Evolutionary conservation across 148 eudicot species (phyloP), one percentile per base, ranked within the genome.

Genomic region (Arctostaphylos glauca): DNA sequence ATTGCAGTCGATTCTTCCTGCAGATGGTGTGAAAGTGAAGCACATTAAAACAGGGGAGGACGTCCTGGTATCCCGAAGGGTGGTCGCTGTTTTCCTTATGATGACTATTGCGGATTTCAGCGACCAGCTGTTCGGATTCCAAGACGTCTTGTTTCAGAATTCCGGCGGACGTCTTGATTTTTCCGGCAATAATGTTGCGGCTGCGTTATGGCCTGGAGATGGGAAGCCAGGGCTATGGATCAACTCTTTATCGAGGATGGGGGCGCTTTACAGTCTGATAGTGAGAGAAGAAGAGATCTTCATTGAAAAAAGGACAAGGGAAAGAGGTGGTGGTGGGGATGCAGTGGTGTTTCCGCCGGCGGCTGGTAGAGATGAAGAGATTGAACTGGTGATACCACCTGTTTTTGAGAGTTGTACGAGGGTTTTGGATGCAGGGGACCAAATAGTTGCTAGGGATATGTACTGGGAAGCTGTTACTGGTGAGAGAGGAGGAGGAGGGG

Each of bases 51-150:
- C 94, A 0, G 97, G 97, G 0, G 99, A 94, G 83, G 93, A 94
- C 47, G 84, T 96, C 10, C 46, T 81, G 83, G 88, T 94, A 50
- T 89, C 97, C 0, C 84, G 99, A 49, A 88, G 97, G 64, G 62
- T 96, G 9, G 90, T 94, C 0, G 99, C 93, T 0, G 52, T 82
- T 58, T 96, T 96, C 59, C 87, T 96, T 0, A 52, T 96, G 79
- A 93, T 96, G 94, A 96, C 99, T 1, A 96, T 94, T 80, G 99
- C 97, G 3, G 99, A 96, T 75, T 96, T 96, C 85, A 96, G 97
- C 77, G 99, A 96, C 76, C 98, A 96, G 86, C 68, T 94, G 1
- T 94, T 92, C 53, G 84, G 91, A 25, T 96, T 91, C 23, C 98
- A 96, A 87, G 99, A 96, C 74, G 82, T 41, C 6, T 50, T 96